Conservation (phyloP, 345 rosid species). For the Pseudoturritis turrita region DNA sequence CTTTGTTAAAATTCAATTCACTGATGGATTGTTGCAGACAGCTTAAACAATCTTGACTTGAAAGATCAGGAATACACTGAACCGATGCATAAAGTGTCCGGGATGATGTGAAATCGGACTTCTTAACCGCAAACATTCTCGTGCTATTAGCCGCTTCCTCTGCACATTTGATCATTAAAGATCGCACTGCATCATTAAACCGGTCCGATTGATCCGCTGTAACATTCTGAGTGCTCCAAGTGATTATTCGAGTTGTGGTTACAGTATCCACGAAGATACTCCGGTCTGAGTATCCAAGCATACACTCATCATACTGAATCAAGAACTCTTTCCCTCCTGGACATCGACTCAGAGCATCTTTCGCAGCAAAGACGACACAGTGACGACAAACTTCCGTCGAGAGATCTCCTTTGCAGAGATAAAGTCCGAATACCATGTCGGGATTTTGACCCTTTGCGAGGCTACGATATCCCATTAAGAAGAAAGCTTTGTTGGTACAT, state of each 20-base stretch:
- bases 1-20: neutral
- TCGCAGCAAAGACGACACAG: slow-evolving; percentile 27
- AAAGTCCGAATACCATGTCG: slow-evolving; percentile 26
- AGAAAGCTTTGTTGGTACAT: neutral
- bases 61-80: slow-evolving; percentile 44
- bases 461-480: slow-evolving; percentile 28
- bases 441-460: slow-evolving; percentile 22
- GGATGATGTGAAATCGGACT: neutral
- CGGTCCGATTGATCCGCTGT: neutral
- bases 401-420: slow-evolving; percentile 36
- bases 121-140: slow-evolving; percentile 21
- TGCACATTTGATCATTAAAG: neutral
- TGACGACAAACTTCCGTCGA: slow-evolving; percentile 14
- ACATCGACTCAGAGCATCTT: neutral
- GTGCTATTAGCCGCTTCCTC: slow-evolving; percentile 12
- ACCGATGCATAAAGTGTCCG: slow-evolving; percentile 30
- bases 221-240: neutral
- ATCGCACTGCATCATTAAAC: neutral
- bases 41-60: slow-evolving; percentile 13
- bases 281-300: slow-evolving; percentile 31
- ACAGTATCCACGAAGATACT: neutral
- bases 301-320: slow-evolving; percentile 40
- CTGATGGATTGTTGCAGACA: slow-evolving; percentile 24
- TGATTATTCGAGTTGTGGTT: neutral
- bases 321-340: slow-evolving; percentile 25